A percentile compares a stretch with the other conserved stretches of the same genome.
Conservation (phyloP, 352 stramenopile species). For the Globisporangium heterothallicum region DNA sequence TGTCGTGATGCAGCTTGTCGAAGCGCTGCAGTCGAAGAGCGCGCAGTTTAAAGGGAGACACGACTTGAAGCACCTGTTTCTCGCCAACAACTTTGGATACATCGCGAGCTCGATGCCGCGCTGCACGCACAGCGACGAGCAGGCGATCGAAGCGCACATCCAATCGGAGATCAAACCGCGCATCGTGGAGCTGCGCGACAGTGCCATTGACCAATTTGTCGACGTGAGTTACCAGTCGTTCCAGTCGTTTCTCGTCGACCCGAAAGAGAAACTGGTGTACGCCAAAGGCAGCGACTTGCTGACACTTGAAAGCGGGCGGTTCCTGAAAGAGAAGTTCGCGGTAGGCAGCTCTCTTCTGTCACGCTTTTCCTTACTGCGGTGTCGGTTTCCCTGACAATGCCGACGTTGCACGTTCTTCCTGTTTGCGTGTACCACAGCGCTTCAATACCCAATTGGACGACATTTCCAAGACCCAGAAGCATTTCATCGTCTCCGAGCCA, state of each 20-base stretch:
- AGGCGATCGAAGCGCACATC: slow-evolving; percentile 47
- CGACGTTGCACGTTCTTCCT: not conserved
- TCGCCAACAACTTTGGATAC: slow-evolving; percentile 93
- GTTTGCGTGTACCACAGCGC: slow-evolving; percentile 25
- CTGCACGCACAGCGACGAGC: slow-evolving; percentile 30
- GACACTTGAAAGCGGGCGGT: slow-evolving; percentile 84
- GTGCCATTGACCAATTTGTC: slow-evolving; percentile 82
- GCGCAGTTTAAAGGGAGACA: slow-evolving; percentile 45
- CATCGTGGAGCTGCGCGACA: slow-evolving; percentile 78
- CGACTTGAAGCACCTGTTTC: slow-evolving; percentile 82
- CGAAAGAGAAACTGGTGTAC: slow-evolving; percentile 85
- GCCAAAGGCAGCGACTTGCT: slow-evolving; percentile 76
- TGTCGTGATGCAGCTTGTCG: slow-evolving; percentile 62
- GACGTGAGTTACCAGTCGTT: slow-evolving; percentile 68
- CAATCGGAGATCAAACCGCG: slow-evolving; percentile 73
- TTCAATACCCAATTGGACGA: slow-evolving; percentile 75
- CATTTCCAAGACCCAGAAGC: slow-evolving; percentile 55
- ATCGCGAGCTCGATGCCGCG: slow-evolving; percentile 74
- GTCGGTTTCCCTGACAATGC: not conserved
- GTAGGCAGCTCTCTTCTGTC: slow-evolving; percentile 34
- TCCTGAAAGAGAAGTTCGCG: slow-evolving; percentile 91
- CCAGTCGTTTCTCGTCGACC: slow-evolving; percentile 61
- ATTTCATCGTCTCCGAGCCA: slow-evolving; percentile 84
- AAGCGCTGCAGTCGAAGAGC: slow-evolving; percentile 47
- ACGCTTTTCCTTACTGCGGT: not conserved